Conservation (phyloP, 495 filamentous ascomycete genomes). For the Penicillium coffeae region DNA sequence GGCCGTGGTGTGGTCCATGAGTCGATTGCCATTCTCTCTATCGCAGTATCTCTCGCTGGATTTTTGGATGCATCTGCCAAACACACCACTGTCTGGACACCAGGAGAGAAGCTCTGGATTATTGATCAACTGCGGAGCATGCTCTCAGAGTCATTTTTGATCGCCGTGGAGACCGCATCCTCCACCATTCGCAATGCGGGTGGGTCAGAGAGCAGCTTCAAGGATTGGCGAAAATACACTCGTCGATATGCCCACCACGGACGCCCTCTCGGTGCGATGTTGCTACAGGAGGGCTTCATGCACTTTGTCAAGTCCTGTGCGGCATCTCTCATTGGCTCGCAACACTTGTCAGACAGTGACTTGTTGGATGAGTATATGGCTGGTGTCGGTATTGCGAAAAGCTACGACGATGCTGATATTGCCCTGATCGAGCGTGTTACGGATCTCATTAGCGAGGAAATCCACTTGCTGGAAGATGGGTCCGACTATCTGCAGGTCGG, state of each 20-base stretch:
- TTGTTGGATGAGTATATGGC: slow-evolving; percentile 74
- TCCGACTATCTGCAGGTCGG: slow-evolving; percentile 83
- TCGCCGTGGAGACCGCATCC: slow-evolving; percentile 79
- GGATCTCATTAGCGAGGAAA: slow-evolving; percentile 72
- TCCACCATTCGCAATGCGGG: slow-evolving; percentile 73
- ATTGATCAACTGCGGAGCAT: slow-evolving; percentile 65
- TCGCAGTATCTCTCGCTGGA: slow-evolving; percentile 77
- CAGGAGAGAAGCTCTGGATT: slow-evolving; percentile 63
- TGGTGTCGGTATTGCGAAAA: slow-evolving; percentile 43
- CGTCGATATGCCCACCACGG: slow-evolving; percentile 77
- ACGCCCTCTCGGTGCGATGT: slow-evolving; percentile 85
- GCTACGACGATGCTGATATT: slow-evolving; percentile 39
- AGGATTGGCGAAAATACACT: slow-evolving; percentile 77
- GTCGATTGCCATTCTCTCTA: slow-evolving; percentile 62
- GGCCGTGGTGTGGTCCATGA: slow-evolving; percentile 54
- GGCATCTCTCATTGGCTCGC: slow-evolving; percentile 61
- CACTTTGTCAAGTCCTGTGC: slow-evolving; percentile 74
- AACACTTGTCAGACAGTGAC: slow-evolving; percentile 55
- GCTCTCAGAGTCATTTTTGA: slow-evolving; percentile 76
- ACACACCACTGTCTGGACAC: slow-evolving; percentile 73
- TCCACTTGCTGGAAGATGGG: slow-evolving; percentile 80
- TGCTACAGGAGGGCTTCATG: slow-evolving; percentile 83
- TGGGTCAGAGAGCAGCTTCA: slow-evolving; percentile 44
- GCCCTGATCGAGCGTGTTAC: slow-evolving; percentile 63
- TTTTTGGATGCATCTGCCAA: slow-evolving; percentile 78